phyloP scores from a whole-genome alignment of 331 rosid species.

The Arachis monticola region DNA sequence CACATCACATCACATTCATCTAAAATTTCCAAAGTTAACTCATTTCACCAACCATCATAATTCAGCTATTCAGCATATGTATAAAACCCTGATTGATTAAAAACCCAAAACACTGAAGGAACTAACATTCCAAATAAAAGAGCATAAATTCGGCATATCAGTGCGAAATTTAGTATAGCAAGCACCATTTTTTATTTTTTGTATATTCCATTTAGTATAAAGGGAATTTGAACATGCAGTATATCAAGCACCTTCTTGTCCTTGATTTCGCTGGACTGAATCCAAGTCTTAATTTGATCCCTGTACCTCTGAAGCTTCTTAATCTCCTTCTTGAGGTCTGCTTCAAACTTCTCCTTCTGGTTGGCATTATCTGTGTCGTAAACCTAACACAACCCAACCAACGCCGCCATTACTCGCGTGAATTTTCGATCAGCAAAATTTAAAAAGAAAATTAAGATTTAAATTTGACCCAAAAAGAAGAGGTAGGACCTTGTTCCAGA shows the following conservation, averaged over 20 bases:
- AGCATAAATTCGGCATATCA: not conserved
- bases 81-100: not conserved
- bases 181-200: no score
- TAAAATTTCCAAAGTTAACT: not conserved
- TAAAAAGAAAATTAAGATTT: not conserved
- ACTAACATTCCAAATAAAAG: not conserved
- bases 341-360: conserved; percentile 98
- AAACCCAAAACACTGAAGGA: not conserved
- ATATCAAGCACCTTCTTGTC: conserved; percentile 78
- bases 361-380: conserved; percentile 96
- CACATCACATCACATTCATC: conserved; percentile 31
- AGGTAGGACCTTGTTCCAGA: conserved; percentile 85
- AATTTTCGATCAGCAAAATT: conserved; percentile 1
- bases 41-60: not conserved
- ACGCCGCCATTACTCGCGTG: conserved; percentile 3
- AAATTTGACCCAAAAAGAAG: not conserved
- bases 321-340: conserved; percentile 98
- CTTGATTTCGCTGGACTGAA: conserved; percentile 98
- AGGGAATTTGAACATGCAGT: conserved; percentile 1
- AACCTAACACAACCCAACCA: conserved; percentile 55
- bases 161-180: not conserved
- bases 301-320: conserved; percentile 97
- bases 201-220: not conserved
- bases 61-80: not conserved
- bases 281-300: conserved; percentile 97